Evolutionary conservation across 169 alveolate genomes (phyloP).

Genomic region (Plasmodium cynomolgi): DNA sequence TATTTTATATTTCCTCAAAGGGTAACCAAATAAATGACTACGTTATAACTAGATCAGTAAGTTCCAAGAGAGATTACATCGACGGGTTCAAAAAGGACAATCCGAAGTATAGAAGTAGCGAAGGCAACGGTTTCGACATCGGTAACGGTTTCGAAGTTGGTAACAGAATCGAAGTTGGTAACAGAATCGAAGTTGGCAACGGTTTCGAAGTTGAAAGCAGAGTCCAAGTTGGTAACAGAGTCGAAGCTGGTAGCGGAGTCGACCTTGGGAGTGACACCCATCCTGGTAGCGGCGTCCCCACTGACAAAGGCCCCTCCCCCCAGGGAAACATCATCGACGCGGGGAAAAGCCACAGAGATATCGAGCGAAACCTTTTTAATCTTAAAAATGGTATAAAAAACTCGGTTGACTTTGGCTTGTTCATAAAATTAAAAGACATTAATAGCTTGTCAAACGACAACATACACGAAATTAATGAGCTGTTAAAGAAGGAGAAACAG

Average conservation of each 20-base stretch:
- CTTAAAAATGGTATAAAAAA: constrained; percentile 13
- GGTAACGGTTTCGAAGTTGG: neutral
- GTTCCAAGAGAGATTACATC: constrained; percentile 30
- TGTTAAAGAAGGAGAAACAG: constrained; percentile 23
- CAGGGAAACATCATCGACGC: neutral
- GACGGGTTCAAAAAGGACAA: neutral
- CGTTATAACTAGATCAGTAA: constrained; percentile 39
- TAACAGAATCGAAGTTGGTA: neutral
- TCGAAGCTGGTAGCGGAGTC: neutral
- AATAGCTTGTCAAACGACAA: constrained; percentile 6
- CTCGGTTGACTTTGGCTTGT: constrained; percentile 20
- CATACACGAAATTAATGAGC: constrained; percentile 11
- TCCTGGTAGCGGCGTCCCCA: neutral
- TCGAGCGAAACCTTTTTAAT: neutral
- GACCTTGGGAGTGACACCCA: neutral
- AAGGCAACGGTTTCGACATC: neutral
- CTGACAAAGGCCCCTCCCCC: neutral
- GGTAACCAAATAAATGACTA: constrained; percentile 13
- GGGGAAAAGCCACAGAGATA: neutral
- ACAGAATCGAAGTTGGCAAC: neutral
- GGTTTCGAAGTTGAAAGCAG: neutral
- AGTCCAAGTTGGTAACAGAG: neutral
- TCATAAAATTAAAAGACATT: constrained; percentile 23
- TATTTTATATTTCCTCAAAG: constrained; percentile 11
- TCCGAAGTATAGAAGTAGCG: neutral